A percentile compares a stretch with the other conserved stretches of the same genome.
These are phyloP conservation scores for Rhipidocladum racemiflorum DNA, from an alignment of 176 grass and related monocot genomes.

Conservation along the genomic window DNA sequence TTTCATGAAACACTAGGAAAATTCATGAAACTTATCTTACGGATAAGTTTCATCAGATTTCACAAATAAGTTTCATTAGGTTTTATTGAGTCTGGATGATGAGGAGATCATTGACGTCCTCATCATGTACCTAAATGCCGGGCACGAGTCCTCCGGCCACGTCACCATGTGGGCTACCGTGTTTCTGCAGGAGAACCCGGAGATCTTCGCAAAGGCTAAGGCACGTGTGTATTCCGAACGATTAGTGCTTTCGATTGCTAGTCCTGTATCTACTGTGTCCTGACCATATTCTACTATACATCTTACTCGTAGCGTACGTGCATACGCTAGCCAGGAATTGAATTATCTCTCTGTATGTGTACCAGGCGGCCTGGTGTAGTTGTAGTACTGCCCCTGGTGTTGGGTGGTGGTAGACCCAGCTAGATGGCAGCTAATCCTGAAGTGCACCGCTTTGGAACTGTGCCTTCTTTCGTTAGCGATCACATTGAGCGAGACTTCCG, in stretches of 20 bases:
- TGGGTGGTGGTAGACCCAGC: no score
- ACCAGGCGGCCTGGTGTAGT: constrained; percentile 71
- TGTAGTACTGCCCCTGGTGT: no score
- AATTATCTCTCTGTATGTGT: no score
- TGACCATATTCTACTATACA: neutral
- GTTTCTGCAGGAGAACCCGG: constrained; percentile 70
- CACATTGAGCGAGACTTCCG: neutral
- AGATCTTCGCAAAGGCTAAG: constrained; percentile 67
- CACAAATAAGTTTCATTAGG: no score
- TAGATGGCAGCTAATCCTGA: no score
- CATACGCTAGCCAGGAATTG: no score
- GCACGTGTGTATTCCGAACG: neutral
- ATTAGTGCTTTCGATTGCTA: neutral
- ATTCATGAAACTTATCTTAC: no score
- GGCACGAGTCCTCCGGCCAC: constrained; percentile 83
- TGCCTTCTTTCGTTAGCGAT: neutral
- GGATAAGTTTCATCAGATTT: no score
- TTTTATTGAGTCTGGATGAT: constrained; percentile 41
- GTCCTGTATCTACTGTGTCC: no score
- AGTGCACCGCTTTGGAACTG: constrained; percentile 37
- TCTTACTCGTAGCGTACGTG: no score
- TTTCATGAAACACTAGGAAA: no score
- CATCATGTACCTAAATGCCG: constrained; percentile 90
- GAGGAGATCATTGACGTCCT: constrained; percentile 80
- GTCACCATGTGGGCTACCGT: constrained; percentile 97